Percentiles rank a stretch among this genome's conserved stretches.
Evolutionary conservation across 495 filamentous ascomycete species (phyloP).

Genomic region (Terfezia boudieri): DNA sequence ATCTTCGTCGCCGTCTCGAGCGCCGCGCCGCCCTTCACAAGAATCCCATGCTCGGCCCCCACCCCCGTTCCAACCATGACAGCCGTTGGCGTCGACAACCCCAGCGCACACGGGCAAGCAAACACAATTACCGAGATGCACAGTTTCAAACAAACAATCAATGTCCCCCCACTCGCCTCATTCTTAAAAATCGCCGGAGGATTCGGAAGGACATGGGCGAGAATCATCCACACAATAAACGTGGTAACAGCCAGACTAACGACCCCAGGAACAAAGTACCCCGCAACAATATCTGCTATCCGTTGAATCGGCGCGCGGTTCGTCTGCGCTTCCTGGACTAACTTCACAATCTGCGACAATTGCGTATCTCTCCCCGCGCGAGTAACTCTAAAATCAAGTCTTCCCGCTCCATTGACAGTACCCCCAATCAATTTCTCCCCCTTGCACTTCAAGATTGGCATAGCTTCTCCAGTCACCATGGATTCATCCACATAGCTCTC

Average conservation of each 20-base stretch:
- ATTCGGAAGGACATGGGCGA: constrained; percentile 58
- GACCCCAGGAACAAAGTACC: constrained; percentile 85
- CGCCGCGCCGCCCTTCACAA: constrained; percentile 88
- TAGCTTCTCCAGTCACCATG: constrained; percentile 95
- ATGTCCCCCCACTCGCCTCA: constrained; percentile 55
- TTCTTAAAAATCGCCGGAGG: constrained; percentile 81
- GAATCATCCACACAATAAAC: constrained; percentile 82
- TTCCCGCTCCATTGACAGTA: constrained; percentile 82
- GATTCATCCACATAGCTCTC: constrained; percentile 92
- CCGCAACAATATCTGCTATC: constrained; percentile 74
- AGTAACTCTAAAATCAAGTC: constrained; percentile 82
- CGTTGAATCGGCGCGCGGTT: constrained; percentile 86
- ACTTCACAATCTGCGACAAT: constrained; percentile 88
- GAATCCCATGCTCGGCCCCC: constrained; percentile 88
- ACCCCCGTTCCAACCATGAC: constrained; percentile 98
- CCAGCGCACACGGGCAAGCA: constrained; percentile 88
- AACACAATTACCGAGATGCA: constrained; percentile 99
- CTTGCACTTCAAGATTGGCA: constrained; percentile 72
- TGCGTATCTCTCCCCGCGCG: constrained; percentile 88
- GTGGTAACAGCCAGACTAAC: constrained; percentile 64
- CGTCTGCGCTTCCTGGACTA: constrained; percentile 92
- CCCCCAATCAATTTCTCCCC: constrained; percentile 72
- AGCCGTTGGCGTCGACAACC: constrained; percentile 81
- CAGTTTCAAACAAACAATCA: constrained; percentile 93
- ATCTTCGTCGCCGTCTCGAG: constrained; percentile 83